Evolutionary conservation across 2,329 filamentous ascomycete genomes (phyloP), one percentile per base, ranked within the genome.

Genomic region (Phialophora chinensis): DNA sequence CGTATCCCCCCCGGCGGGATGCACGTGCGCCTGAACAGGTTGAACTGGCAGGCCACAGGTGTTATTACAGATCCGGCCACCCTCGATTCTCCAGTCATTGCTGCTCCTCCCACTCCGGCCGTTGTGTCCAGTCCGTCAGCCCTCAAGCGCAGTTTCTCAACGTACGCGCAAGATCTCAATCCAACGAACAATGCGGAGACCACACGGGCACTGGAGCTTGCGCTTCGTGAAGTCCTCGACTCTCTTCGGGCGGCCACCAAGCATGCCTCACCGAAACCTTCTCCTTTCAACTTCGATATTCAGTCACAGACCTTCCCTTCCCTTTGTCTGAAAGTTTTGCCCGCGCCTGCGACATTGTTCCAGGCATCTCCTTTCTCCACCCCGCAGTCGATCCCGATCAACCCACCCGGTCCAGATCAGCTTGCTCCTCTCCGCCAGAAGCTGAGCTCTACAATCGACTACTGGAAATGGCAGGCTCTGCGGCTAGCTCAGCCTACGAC

Each of bases 261-360:
- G 29, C 79, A 80, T 63, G 77, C 79, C 58, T 73, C 80, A 66
- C 72, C 82, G 69, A 75, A 75, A 68, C 63, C 78, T 23, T 76
- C 81, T 20, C 83, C 87, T 3, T 89, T 88, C 76, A 91, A 94
- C 71, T 96, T 97, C 79, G 91, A 97, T 71, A 90, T 94, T 38
- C 87, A 93, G 67, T 85, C 90, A 4, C 87, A 96, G 76, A 92
- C 92, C 66, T 97, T 97, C 74, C 92, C 93, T 6, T 89, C 91
- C 6, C 85, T 98, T 49, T 92, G 90, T 42, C 86, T 97, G 11
- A 91, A 90, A 69, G 90, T 94, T 71, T 87, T 98, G 0, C 87
- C 90, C 42, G 85, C 91, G 10, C 92, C 93, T 2, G 89, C 91
- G 3, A 95, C 92, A 0, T 83, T 97, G 6, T 94, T 93, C 79